Evolutionary conservation across 73 alveolate genomes (phyloP), one percentile per base, ranked within the genome.

Genomic region (Diophrys sp.): DNA sequence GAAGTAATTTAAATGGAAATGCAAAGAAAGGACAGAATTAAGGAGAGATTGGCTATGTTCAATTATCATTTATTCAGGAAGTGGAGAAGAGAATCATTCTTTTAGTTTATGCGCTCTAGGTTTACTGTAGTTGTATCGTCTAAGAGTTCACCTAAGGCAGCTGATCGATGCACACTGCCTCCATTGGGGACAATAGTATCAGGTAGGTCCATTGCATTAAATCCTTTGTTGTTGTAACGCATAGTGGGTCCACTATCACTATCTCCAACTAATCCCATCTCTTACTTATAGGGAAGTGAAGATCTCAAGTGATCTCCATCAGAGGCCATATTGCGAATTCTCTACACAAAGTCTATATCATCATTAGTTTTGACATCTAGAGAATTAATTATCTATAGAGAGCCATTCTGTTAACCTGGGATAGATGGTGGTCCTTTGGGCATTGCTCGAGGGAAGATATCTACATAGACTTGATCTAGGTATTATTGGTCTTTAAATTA

Each of bases 31-130:
- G 72, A 25, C 29, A 53, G 23, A 32, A n/a, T 2, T 54, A 27
- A 44, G 31, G 77, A 2, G 88, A 79, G 29, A 79, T 79, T 18
- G 24, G 1, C 33, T 32, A 79, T 26, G 25, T 79, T 29, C n/a
- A 44, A 44, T 44, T 11, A 11, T 44, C 62, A 44, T 18, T 18
- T 5, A 44, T 44, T 44, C 5, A 44, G 62, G n/a, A 44, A 11
- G 5, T 5, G 18, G n/a, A 5, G 18, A 11, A 44, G 18, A 11
- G 5, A 11, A 44, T 44, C 62, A 44, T 44, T 44, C 18, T 44
- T 44, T 5, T 44, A 11, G 18, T 44, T 44, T 44, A 44, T 44
- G 5, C 62, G 5, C 18, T 44, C 62, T 44, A 44, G 18, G 18
- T 44, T 44, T 11, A 44, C 18, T 44, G 18, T 44, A 44, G 5